phyloP scores from a whole-genome alignment of 768 basidiomycete genomes.

The Pluteus cervinus region DNA sequence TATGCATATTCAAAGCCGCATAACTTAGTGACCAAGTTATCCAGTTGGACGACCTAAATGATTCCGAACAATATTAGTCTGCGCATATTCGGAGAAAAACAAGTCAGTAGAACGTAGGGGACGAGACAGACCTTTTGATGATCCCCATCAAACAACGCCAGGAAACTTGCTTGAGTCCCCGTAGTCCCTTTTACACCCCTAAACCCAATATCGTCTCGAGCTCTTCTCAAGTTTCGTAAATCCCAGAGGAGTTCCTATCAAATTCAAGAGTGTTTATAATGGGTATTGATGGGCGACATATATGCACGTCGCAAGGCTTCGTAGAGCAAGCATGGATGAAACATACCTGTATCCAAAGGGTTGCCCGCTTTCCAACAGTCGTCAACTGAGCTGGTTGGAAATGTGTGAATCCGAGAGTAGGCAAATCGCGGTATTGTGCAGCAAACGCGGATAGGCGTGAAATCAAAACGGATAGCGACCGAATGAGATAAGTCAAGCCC shows the following conservation, averaged over 20 bases:
- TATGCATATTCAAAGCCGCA: constrained; percentile 93
- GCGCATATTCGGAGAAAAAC: not conserved
- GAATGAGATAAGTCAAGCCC: constrained; percentile 77
- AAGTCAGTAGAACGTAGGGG: not conserved
- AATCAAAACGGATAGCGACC: constrained; percentile 86
- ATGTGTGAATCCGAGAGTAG: constrained; percentile 96
- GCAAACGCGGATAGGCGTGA: constrained; percentile 85
- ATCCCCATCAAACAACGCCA: constrained; percentile 90
- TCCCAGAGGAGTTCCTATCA: constrained; percentile 91
- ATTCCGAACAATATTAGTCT: not conserved
- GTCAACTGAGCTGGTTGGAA: constrained; percentile 99
- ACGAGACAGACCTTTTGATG: constrained; percentile 67
- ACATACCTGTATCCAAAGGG: constrained; percentile 88
- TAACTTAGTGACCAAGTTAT: constrained; percentile 82
- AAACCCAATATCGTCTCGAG: constrained; percentile 90
- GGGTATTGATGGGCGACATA: too few species aligned
- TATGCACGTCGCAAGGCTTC: not conserved
- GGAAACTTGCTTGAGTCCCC: constrained; percentile 94
- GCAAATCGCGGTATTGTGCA: constrained; percentile 76
- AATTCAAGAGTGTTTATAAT: not conserved
- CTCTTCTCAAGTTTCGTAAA: constrained; percentile 85
- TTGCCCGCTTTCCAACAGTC: constrained; percentile 95
- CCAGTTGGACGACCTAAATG: constrained; percentile 77
- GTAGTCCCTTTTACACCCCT: constrained; percentile 99
- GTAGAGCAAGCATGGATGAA: not conserved